Percentiles rank a stretch among this genome's conserved stretches.
These are phyloP conservation scores for Clavariopsis aquatica DNA, from an alignment of 495 filamentous ascomycete genomes.

Conservation along the genomic window DNA sequence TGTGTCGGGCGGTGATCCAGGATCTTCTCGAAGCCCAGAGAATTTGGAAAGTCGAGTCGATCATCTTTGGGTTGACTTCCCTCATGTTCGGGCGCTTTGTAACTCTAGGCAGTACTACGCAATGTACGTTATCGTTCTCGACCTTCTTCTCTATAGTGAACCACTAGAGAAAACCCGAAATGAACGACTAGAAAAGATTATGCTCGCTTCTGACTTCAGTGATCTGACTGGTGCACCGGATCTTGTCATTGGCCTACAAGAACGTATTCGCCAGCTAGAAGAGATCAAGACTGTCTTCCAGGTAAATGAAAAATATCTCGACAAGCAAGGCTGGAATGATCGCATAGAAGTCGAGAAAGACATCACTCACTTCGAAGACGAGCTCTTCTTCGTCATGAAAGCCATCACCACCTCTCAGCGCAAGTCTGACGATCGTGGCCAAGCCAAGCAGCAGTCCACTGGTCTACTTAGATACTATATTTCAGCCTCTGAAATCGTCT, in stretches of 20 bases:
- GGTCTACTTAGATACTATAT: constrained; percentile 88
- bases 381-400: constrained; percentile 99
- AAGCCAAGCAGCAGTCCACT: constrained; percentile 65
- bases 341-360: constrained; percentile 83
- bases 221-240: constrained; percentile 91
- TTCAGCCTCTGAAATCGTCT: constrained; percentile 87
- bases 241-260: constrained; percentile 87
- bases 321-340: constrained; percentile 89
- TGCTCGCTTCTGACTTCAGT: constrained; percentile 99
- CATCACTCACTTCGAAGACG: constrained; percentile 85
- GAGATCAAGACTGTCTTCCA: constrained; percentile 98
- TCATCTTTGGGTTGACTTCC: constrained; percentile 94
- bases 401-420: constrained; percentile 95
- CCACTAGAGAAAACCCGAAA: constrained; percentile 92
- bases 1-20: constrained; percentile 61
- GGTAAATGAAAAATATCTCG: constrained; percentile 82
- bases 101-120: constrained; percentile 96
- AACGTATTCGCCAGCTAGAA: constrained; percentile 87
- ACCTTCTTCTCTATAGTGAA: constrained; percentile 91
- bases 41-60: constrained; percentile 80
- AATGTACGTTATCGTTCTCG: constrained; percentile 94
- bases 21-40: constrained; percentile 48
- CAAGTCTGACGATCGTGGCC: constrained; percentile 70
- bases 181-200: constrained; percentile 94
- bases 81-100: constrained; percentile 85